Base-by-base conservation (phyloP, 768 basidiomycete genomes). In the Boletus rubroflammeus region DNA sequence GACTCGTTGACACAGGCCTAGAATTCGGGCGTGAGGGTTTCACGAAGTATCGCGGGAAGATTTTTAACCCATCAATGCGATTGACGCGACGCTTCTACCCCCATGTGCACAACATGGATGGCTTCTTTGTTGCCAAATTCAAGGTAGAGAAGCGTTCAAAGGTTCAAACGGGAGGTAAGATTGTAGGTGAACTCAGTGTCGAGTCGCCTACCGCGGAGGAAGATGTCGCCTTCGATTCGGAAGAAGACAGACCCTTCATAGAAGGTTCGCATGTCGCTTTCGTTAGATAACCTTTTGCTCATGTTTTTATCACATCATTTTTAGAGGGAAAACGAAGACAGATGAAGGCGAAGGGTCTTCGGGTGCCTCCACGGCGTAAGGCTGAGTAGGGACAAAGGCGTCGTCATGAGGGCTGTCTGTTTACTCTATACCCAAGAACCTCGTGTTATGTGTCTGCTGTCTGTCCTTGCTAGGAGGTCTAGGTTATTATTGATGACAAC, bases 81-180 rank as follows among this genome's bases (percentile, higher is more conserved):
- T 72, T 96, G 59, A 97, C 97, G 19, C 77, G 93, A 61, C 77
- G 97, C 56, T 96, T 93, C 71, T 96, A 94, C 68, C 91, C 95
- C 15, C 95, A 98, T 72, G 94, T 97, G 63, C 95, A 98, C 75
- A 99, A 99, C 73, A 97, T 98, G 95, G 97, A 99, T 69, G 97
- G 97, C 6, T 99, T 99, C 80, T 99, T 81, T 71, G 95, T 98
- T 51, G 96, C 96, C 55, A 98, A 98, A 72, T 92, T 99, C 81
- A 95, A 90, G 72, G 86, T 98, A n/a, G 88, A 84, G 68, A 90
- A 84, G 72, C 80, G 86, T 55, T 67, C 74, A 45, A 94, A 89
- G 74, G 64, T 53, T 34, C 65, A 64, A 51, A 58, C 50, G 5
- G 70, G 62, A 36, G 64, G 72, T 14, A 72, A 64, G 46, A 67